These are phyloP conservation scores for Blastobotrys robertii DNA, from an alignment of 805 yeast genomes.

Conservation along the genomic window DNA sequence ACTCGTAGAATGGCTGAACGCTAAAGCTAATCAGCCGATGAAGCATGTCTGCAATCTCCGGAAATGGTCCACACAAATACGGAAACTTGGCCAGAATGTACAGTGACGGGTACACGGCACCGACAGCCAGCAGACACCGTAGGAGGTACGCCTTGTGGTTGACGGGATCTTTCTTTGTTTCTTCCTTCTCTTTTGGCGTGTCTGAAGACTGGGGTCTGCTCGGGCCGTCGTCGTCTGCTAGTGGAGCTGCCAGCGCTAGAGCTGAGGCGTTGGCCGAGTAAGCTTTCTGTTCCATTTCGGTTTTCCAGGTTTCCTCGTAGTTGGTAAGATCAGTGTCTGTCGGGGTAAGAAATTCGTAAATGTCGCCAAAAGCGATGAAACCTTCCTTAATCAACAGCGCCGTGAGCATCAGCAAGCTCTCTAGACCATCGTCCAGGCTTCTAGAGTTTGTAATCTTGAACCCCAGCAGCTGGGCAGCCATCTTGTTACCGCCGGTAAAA, in stretches of 20 bases:
- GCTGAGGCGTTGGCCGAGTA: constrained; percentile 63
- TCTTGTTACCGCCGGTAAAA: constrained; percentile 44
- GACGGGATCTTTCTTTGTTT: not conserved
- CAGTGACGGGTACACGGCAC: constrained; percentile 53
- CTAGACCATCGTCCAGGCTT: constrained; percentile 27
- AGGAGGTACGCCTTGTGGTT: constrained; percentile 39
- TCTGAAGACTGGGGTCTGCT: constrained; percentile 14
- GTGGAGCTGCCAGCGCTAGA: constrained; percentile 79
- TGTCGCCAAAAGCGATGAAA: constrained; percentile 50
- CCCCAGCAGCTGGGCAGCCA: constrained; percentile 47
- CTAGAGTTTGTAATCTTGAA: constrained; percentile 28
- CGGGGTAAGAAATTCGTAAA: constrained; percentile 52
- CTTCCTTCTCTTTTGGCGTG: constrained; percentile 2
- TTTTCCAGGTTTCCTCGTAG: constrained; percentile 37
- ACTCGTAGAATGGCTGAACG: constrained; percentile 39
- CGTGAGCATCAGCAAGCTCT: constrained; percentile 36
- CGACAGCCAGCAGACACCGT: constrained; percentile 45
- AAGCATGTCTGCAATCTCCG: constrained; percentile 38
- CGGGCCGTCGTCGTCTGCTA: constrained; percentile 51
- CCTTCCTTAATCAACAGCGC: constrained; percentile 56
- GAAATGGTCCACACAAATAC: constrained; percentile 44
- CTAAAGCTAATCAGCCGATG: constrained; percentile 40
- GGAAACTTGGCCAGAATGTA: constrained; percentile 54
- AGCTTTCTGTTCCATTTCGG: constrained; percentile 44
- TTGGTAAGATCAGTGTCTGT: constrained; percentile 36